Evolutionary conservation across 176 grass and related monocot species (phyloP), one percentile per base, ranked within the genome.

Genomic region (Coix lacrymajobi): DNA sequence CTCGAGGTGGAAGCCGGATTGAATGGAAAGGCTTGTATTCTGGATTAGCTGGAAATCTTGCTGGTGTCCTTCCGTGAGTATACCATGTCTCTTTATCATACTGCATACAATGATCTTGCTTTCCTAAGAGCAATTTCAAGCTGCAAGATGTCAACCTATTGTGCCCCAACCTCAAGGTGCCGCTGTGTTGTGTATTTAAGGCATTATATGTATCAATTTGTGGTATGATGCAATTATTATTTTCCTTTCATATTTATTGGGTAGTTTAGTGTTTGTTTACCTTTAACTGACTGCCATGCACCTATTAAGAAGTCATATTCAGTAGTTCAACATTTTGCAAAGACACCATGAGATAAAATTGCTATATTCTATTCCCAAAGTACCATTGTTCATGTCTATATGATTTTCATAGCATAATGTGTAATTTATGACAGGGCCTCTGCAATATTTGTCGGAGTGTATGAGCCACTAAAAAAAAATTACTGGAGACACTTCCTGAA

Each of bases 401-500:
- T 56, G 24, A 6, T 81, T 69, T 75, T 43, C 25, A 45, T 78
- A 32, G 16, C 24, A 7, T 71, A 22, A 39, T 45, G 31, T 34
- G 4, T 60, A 30, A 38, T 11, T 58, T 80, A 71, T 81, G 29
- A 58, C 87, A 98, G 96, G 71, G 92, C 92, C 43, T 98, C 96
- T 91, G 96, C 96, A 45, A 45, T 98, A 88, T 98, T 98, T 90
- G 88, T 98, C 8, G 96, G 96, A 57, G 86, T 95, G 88, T 98
- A 98, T 67, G 96, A 98, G 66, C 96, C 96, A 83, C 92, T 57
- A 95, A 98, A 86, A 81, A 83, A 81, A 98, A 93, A 66, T 80
- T 98, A 66, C 72, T 95, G 72, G 86, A 88, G 11, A 62, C 81
- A 2, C 86, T 95, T 85, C 92, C 92, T 80, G 92, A 95, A 83